A percentile compares a stretch with the other conserved stretches of the same genome.
Conservation (phyloP, 257 asterid species). For the Solanum rostratum region DNA sequence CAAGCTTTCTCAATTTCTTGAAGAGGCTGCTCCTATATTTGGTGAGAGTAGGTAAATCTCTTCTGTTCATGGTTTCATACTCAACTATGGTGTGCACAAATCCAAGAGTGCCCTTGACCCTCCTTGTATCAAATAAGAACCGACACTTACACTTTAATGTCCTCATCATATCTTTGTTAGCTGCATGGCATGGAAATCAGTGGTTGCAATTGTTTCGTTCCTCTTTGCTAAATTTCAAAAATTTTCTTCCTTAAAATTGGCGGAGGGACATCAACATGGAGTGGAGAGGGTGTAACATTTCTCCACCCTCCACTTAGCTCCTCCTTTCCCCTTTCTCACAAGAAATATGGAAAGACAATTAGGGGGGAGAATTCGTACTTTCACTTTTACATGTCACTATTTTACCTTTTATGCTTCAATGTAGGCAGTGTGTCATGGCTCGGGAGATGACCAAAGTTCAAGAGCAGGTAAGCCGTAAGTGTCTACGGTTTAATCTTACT, state of each 20-base stretch:
- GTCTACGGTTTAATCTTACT: not conserved
- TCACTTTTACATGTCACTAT: not conserved
- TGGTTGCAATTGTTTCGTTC: not conserved
- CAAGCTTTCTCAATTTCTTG: constrained; percentile 75
- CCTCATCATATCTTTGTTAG: not conserved
- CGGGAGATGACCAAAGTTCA: constrained; percentile 92
- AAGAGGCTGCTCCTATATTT: constrained; percentile 54
- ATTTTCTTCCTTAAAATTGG: not conserved
- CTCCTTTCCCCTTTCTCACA: not conserved
- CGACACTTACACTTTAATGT: not conserved
- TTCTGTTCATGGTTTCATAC: not conserved
- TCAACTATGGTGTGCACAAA: not conserved
- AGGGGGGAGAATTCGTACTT: not conserved
- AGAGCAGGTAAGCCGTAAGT: constrained; percentile 48
- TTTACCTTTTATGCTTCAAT: constrained; percentile 6
- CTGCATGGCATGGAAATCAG: not conserved
- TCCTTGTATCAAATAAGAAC: not conserved
- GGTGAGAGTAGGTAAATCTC: constrained; percentile 55
- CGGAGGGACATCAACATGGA: not conserved
- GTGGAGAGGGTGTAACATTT: not conserved
- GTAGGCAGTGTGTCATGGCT: constrained; percentile 88
- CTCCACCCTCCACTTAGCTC: not conserved
- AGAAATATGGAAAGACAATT: not conserved
- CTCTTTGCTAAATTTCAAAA: not conserved
- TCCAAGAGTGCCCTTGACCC: not conserved